Base-by-base conservation (phyloP, 352 stramenopile genomes). In the Phytophthora europaea region DNA sequence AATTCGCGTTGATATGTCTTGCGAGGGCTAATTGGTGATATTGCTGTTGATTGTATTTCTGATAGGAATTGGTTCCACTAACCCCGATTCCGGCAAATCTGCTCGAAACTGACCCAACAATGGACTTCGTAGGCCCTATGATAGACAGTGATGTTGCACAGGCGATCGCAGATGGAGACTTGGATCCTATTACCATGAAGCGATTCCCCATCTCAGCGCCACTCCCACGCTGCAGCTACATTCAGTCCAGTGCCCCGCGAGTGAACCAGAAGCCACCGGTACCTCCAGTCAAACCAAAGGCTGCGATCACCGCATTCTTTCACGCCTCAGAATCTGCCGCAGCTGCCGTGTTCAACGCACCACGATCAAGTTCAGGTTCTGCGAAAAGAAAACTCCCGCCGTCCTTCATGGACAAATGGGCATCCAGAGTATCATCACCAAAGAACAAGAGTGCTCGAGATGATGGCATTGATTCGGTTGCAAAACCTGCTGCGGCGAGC, bases 51-150 rank as follows among this genome's bases (percentile, higher is more conserved):
- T 16, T 61, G 0, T 64, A 34, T 50, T n/a, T 52, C 70, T 63
- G 23, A 33, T 67, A 94, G 88, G 68, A 84, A 77, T 28, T 94
- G 18, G 87, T 93, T 28, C 78, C 80, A n/a, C 56, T 96, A 38
- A 93, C 88, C 13, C 82, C 86, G 2, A 80, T 94, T 53, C 70
- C 82, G 40, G 34, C 63, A 0, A 65, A 83, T 9, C 12, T 82
- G 23, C 28, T 79, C 2, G 65, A 69, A 9, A 72, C 67, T 47
- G 70, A 88, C 31, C 53, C 54, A 4, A 54, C 45, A 33, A 86
- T 90, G 80, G 78, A 91, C 18, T 96, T 94, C 52, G 70, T 96
- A 6, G 89, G 89, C 1, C 85, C 86, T 2, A 73, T 85, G 53
- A 65, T 96, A 7, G 10, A 73, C 0, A 67, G 83, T 31, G 78